Base-by-base conservation (phyloP, 2,329 filamentous ascomycete species). In the Trichoderma polysporum region DNA sequence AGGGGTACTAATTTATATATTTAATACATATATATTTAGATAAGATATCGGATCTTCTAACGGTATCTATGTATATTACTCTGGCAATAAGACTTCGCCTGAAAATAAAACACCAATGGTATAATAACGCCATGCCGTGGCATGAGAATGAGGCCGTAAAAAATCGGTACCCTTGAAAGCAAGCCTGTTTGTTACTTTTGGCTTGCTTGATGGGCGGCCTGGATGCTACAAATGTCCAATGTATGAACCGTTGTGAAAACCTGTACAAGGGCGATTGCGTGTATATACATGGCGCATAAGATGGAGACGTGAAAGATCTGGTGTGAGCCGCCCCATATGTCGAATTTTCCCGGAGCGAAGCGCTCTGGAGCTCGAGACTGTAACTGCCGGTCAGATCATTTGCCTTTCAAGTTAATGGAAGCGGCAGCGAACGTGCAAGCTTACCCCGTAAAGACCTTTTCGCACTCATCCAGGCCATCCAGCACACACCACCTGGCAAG, bases 401-500 rank as follows among this genome's bases (percentile, higher is more conserved):
- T 39, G 35, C 35, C 35, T 39, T 6, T 17, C 2, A 39, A 39
- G 35, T 4, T n/a, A n/a, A 39, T 39, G 6, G 13, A 39, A 39
- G 17, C 5, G 15, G 13, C 13, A 39, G 35, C 15, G 35, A 39
- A 17, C 4, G 35, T 39, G 35, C 17, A 17, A 17, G 15, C 35
- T 39, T 39, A 39, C 35, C 35, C 35, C 35, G 17, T 39, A 39
- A 17, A 39, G 35, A 17, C 35, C 13, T n/a, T n/a, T n/a, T 59
- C 56, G n/a, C 56, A 59, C 45, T 59, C 56, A 22, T 59, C 56
- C 56, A 59, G 39, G 19, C 37, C 56, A n/a, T 59, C 56, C 37
- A 59, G 27, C n/a, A 59, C 56, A 29, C 56, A 59, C 56, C 19
- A 59, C 56, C 25, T 45, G 37, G 2, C 37, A 33, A 47, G 56